Conservation (phyloP, 2,329 filamentous ascomycete species). For the Alternaria incomplexa region DNA sequence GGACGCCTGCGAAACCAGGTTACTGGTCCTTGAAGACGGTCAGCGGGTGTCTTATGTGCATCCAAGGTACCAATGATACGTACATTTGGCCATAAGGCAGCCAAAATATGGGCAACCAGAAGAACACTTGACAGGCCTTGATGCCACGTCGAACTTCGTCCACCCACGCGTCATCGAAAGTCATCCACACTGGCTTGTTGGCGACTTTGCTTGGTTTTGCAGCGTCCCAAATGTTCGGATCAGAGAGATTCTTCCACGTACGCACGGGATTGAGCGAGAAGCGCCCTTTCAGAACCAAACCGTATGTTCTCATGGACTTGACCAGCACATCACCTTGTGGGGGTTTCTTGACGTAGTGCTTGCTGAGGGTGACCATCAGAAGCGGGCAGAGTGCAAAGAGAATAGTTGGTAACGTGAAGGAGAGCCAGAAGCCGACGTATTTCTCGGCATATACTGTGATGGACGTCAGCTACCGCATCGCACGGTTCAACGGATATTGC, state of each 20-base stretch:
- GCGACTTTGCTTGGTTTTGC: slow-evolving; percentile 67
- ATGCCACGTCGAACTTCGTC: slow-evolving; percentile 53
- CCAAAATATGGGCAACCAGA: slow-evolving; percentile 56
- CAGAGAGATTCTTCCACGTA: slow-evolving; percentile 56
- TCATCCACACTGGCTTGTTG: slow-evolving; percentile 73
- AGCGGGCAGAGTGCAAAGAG: slow-evolving; percentile 68
- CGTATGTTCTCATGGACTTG: slow-evolving; percentile 67
- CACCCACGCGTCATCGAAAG: slow-evolving; percentile 80
- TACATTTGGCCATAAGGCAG: slow-evolving; percentile 65
- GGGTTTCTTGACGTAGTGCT: slow-evolving; percentile 53
- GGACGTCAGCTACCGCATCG: not conserved
- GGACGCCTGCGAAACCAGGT: slow-evolving; percentile 60
- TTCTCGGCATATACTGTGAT: slow-evolving; percentile 69
- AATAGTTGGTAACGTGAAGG: slow-evolving; percentile 69
- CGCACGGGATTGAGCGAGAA: slow-evolving; percentile 65
- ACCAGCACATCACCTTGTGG: slow-evolving; percentile 74
- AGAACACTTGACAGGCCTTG: slow-evolving; percentile 47
- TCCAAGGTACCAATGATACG: not conserved
- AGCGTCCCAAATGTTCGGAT: slow-evolving; percentile 48
- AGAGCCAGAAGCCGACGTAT: slow-evolving; percentile 75
- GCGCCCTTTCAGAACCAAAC: slow-evolving; percentile 65
- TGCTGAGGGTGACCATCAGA: slow-evolving; percentile 50
- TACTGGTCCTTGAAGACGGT: slow-evolving; percentile 59
- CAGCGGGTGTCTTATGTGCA: not conserved
- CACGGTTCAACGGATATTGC: not conserved